Evolutionary conservation across 2,329 filamentous ascomycete genomes (phyloP), one percentile per base, ranked within the genome.

Genomic region (Ilyonectria robusta): DNA sequence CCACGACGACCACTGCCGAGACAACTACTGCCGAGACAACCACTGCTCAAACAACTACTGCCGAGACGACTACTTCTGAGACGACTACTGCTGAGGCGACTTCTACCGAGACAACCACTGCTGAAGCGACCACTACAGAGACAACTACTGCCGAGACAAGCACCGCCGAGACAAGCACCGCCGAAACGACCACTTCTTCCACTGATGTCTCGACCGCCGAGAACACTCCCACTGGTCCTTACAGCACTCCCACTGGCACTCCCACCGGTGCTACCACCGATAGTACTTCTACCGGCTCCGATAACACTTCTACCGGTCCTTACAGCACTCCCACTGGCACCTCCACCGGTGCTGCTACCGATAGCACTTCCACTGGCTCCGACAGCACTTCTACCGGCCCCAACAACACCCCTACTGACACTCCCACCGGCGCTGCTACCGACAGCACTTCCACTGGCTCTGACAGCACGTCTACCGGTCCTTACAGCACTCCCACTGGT

Each of bases 61-160:
- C 62, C 17, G 70, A 67, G 33, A 55, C 56, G 51, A 68, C 72
- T 2, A 37, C 62, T 21, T 21, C 31, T 7, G 31, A 33, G 31
- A 59, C 68, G 51, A 68, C 72, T 2, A 37, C 62, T 10, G 62
- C 68, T 6, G 56, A 46, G 40, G 11, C 44, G 21, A 72, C 72
- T 35, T 65, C 71, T 33, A 6, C 31, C 7, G 31, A 33, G 31
- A 59, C 68, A 50, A 68, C 72, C 4, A 37, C 62, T 10, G 62
- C 68, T 6, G 56, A 46, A 35, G 10, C 44, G 21, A 72, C 72
- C 37, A 66, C 71, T 37, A 9, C 31, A 1, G 31, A 33, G 31
- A 59, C 68, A 48, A 68, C 72, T 2, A 37, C 62, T 10, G 66
- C 62, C 17, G 70, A 67, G 31, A 55, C 56, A 50, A 68, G 72